Percentiles rank a stretch among this genome's conserved stretches.
phyloP scores from a whole-genome alignment of 352 stramenopile species.

The Phytophthora aleatoria region DNA sequence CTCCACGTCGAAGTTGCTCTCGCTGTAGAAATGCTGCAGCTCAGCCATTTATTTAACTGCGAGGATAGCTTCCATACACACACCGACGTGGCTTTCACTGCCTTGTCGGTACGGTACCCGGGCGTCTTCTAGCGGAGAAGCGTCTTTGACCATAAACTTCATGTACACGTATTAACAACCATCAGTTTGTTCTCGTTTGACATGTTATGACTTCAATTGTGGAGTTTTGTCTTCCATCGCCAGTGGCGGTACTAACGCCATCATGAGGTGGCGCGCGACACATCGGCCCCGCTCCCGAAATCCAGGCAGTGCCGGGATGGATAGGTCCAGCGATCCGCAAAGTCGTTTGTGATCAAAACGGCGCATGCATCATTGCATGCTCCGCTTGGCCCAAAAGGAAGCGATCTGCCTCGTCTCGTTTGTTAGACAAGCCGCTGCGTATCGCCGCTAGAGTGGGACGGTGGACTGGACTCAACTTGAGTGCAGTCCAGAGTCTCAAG shows the following conservation, averaged over 20 bases:
- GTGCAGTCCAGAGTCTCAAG: neutral
- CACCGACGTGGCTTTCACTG: neutral
- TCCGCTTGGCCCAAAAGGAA: too few relatives aligned
- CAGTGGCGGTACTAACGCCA: conserved; percentile 16
- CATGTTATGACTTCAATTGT: neutral
- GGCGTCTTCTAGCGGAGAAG: conserved; percentile 7
- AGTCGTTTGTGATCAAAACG: neutral
- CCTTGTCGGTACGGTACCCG: conserved; percentile 2
- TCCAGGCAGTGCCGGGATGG: conserved; percentile 24
- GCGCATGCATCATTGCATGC: neutral
- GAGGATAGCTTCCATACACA: neutral
- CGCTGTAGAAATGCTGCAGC: neutral
- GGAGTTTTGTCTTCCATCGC: neutral
- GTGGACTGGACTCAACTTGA: neutral
- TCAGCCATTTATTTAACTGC: conserved; percentile 30
- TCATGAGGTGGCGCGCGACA: conserved; percentile 21
- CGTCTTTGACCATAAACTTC: conserved; percentile 13
- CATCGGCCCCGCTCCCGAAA: conserved; percentile 18
- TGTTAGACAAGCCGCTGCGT: conserved; percentile 12
- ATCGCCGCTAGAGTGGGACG: conserved; percentile 20
- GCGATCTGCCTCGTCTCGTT: conserved; percentile 25
- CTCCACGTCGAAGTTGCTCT: conserved; percentile 19
- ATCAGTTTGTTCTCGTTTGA: neutral
- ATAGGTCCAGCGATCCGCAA: conserved; percentile 16
- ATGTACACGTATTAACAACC: conserved; percentile 10